phyloP scores from a whole-genome alignment of 1,284 basidiomycete genomes.

The Melampsora larici-populina region DNA sequence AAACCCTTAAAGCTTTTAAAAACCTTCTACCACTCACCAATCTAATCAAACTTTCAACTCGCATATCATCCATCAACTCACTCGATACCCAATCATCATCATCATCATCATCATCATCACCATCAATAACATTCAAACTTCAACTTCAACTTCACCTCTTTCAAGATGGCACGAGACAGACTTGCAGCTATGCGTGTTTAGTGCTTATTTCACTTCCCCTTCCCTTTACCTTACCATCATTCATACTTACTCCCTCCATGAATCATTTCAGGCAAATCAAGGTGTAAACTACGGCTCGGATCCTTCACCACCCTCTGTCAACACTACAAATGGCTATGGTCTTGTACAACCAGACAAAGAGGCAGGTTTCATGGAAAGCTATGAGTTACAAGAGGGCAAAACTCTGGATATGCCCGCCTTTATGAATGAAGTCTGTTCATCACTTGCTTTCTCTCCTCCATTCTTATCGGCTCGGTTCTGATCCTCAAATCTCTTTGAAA shows the following conservation, averaged over 20 bases:
- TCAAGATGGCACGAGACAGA: conserved; percentile 37
- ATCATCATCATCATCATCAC: no score
- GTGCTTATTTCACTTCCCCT: neutral
- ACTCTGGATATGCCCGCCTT: conserved; percentile 31
- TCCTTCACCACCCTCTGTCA: conserved; percentile 11
- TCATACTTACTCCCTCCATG: neutral
- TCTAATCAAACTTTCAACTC: no score
- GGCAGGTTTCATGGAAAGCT: conserved; percentile 18
- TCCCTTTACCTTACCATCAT: neutral
- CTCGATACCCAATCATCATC: no score
- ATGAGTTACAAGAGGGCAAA: conserved; percentile 37
- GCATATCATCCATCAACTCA: no score
- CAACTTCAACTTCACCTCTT: neutral
- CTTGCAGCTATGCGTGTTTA: conserved; percentile 38
- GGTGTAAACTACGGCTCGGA: conserved; percentile 7
- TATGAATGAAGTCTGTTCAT: conserved; percentile 29
- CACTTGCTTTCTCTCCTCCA: no score
- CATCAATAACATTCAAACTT: no score
- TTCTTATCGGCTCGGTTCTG: neutral
- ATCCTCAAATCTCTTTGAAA: neutral
- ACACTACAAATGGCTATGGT: neutral
- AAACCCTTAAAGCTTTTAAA: no score
- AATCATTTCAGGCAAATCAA: conserved; percentile 11
- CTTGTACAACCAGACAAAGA: conserved; percentile 6
- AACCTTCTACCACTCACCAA: no score